These are phyloP conservation scores for Trichophaea hybrida DNA, from an alignment of 2,329 filamentous ascomycete species.

Conservation along the genomic window DNA sequence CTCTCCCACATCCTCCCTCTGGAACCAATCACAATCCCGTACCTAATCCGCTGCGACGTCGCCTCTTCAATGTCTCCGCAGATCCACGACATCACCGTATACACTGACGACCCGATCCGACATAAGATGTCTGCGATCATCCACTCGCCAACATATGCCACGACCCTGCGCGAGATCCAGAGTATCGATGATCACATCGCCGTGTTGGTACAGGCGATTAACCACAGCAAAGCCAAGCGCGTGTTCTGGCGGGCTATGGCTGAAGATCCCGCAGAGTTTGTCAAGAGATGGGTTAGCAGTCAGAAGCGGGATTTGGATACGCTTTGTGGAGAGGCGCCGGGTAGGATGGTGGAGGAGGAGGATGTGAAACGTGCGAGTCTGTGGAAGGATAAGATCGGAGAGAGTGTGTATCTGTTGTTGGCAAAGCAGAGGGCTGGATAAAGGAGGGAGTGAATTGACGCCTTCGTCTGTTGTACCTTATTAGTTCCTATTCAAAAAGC, in stretches of 20 bases:
- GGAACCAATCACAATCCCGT: slow-evolving; percentile 67
- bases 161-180: slow-evolving; percentile 61
- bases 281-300: slow-evolving; percentile 75
- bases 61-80: slow-evolving; percentile 67
- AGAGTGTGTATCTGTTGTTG: slow-evolving; percentile 23
- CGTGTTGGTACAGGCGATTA: slow-evolving; percentile 64
- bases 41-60: slow-evolving; percentile 87
- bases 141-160: slow-evolving; percentile 53
- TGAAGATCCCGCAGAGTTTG: slow-evolving; percentile 69
- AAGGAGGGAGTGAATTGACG: too few relatives aligned
- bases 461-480: too few relatives aligned
- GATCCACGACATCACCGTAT: slow-evolving; percentile 77
- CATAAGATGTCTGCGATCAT: slow-evolving; percentile 50
- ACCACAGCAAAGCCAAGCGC: slow-evolving; percentile 77
- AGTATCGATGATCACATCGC: slow-evolving; percentile 74
- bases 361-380: slow-evolving; percentile 34
- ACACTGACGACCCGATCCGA: slow-evolving; percentile 68
- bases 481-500: too few relatives aligned
- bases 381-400: slow-evolving; percentile 22
- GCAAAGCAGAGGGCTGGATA: slow-evolving; percentile 2
- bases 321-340: slow-evolving; percentile 66
- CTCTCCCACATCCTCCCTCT: slow-evolving; percentile 63
- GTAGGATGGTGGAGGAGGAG: slow-evolving; percentile 45
- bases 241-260: slow-evolving; percentile 68
- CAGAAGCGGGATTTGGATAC: slow-evolving; percentile 85